Conservation (phyloP, 208 protist species). For the Phytomonas sp. region DNA sequence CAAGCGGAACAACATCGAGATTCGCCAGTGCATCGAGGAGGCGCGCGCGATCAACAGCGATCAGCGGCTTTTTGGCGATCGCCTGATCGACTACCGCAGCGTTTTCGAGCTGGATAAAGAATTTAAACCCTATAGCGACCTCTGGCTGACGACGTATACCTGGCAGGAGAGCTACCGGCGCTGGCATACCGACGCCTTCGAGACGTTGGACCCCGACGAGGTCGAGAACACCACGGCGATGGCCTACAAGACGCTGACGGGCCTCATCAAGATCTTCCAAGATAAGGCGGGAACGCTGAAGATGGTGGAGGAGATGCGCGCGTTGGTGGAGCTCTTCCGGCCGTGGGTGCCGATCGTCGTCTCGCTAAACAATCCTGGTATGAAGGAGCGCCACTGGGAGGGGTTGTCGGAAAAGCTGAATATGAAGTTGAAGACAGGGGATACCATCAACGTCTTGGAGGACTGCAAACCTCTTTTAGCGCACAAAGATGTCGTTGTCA, state of each 20-base stretch:
- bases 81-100: conserved; percentile 92
- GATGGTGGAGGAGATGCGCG: conserved; percentile 86
- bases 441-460: conserved; percentile 79
- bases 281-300: conserved; percentile 83
- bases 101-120: conserved; percentile 92
- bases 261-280: conserved; percentile 88
- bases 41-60: conserved; percentile 91
- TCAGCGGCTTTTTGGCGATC: conserved; percentile 92
- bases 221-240: conserved; percentile 85
- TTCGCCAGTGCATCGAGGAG: conserved; percentile 90
- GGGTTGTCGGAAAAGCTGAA: conserved; percentile 82
- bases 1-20: conserved; percentile 89
- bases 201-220: conserved; percentile 88
- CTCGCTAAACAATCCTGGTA: conserved; percentile 93
- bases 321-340: conserved; percentile 91
- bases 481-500: conserved; percentile 85
- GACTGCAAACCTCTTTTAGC: conserved; percentile 79
- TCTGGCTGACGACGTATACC: conserved; percentile 93
- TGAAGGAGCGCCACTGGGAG: conserved; percentile 95
- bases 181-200: conserved; percentile 93
- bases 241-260: conserved; percentile 87
- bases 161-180: conserved; percentile 91
- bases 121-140: conserved; percentile 94
- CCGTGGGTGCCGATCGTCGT: conserved; percentile 92
- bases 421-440: conserved; percentile 82